A percentile compares a stretch with the other conserved stretches of the same genome.
phyloP scores from a whole-genome alignment of 352 stramenopile genomes.

The Phytophthora cactorum region DNA sequence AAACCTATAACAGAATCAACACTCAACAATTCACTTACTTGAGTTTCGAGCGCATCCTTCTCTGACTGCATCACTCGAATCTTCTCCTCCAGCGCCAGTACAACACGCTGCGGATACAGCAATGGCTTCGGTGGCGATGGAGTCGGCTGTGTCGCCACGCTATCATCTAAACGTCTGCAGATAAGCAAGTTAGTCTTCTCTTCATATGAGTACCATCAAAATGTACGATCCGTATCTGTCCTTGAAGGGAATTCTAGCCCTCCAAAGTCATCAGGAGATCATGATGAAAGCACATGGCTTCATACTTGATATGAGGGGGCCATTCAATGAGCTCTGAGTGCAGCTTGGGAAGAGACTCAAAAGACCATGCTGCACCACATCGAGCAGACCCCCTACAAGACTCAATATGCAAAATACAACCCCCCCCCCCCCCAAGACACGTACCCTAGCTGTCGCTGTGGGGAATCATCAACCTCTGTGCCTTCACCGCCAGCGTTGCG shows the following conservation, averaged over 20 bases:
- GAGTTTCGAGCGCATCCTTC: slow-evolving; percentile 46
- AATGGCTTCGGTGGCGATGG: slow-evolving; percentile 36
- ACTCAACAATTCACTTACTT: slow-evolving; percentile 28
- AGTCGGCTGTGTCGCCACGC: slow-evolving; percentile 35
- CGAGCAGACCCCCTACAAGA: slow-evolving; percentile 28
- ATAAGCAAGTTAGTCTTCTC: slow-evolving; percentile 10
- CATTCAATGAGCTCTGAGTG: slow-evolving; percentile 19
- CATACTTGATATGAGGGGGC: slow-evolving; percentile 33
- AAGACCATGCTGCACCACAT: slow-evolving; percentile 16
- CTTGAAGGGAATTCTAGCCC: slow-evolving; percentile 87
- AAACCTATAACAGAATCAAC: too few relatives aligned
- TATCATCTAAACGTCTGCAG: slow-evolving; percentile 36
- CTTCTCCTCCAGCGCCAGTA: slow-evolving; percentile 50
- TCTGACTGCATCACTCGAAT: slow-evolving; percentile 41
- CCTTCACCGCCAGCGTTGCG: slow-evolving; percentile 49
- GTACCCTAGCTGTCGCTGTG: slow-evolving; percentile 56
- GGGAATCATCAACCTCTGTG: slow-evolving; percentile 63
- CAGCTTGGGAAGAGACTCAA: slow-evolving; percentile 9
- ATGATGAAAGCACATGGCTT: slow-evolving; percentile 12
- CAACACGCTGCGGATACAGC: slow-evolving; percentile 48
- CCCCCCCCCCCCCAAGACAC: slow-evolving; percentile 13
- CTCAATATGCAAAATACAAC: slow-evolving; percentile 11
- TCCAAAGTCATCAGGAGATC: slow-evolving; percentile 90
- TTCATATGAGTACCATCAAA: neutral
- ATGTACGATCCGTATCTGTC: slow-evolving; percentile 91